Conservation (phyloP, 768 basidiomycete species). For the Psilocybe cyanescens region DNA sequence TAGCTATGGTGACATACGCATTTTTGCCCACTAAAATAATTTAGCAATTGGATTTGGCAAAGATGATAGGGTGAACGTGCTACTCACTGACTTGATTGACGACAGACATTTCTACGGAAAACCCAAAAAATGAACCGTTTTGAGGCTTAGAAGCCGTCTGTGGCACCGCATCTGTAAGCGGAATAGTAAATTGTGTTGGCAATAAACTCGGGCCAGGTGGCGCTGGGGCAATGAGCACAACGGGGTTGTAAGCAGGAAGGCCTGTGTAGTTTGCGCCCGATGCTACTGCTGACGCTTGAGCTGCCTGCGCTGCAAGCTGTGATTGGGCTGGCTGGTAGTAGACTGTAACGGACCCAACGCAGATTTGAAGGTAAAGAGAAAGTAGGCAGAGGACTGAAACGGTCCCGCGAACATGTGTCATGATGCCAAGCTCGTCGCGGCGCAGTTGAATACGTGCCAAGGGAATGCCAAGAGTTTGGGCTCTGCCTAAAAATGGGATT, state of each 20-base stretch:
- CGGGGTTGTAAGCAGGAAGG: constrained; percentile 58
- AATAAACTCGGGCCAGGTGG: constrained; percentile 49
- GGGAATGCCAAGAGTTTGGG: neutral
- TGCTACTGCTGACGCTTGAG: constrained; percentile 1
- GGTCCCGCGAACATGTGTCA: too few species aligned
- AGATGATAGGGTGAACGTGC: neutral
- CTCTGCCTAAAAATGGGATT: neutral
- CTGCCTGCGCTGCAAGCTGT: neutral
- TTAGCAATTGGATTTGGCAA: too few species aligned
- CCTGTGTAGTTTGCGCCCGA: constrained; percentile 45
- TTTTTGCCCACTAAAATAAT: constrained; percentile 45
- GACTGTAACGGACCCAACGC: neutral
- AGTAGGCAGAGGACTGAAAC: neutral
- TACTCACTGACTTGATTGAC: constrained; percentile 54
- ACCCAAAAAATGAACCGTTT: constrained; percentile 31
- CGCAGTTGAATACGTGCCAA: neutral
- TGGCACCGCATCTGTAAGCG: constrained; percentile 42
- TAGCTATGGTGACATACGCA: constrained; percentile 32
- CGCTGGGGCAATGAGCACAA: constrained; percentile 51
- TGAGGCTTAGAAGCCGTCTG: constrained; percentile 40
- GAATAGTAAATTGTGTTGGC: constrained; percentile 47
- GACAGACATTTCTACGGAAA: constrained; percentile 23
- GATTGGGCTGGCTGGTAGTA: constrained; percentile 6
- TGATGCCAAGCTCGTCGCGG: too few species aligned
- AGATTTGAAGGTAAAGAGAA: neutral